A percentile compares a stretch with the other conserved stretches of the same genome.
Evolutionary conservation across 257 asterid species (phyloP).

Genomic region (Penstemon newberryi): DNA sequence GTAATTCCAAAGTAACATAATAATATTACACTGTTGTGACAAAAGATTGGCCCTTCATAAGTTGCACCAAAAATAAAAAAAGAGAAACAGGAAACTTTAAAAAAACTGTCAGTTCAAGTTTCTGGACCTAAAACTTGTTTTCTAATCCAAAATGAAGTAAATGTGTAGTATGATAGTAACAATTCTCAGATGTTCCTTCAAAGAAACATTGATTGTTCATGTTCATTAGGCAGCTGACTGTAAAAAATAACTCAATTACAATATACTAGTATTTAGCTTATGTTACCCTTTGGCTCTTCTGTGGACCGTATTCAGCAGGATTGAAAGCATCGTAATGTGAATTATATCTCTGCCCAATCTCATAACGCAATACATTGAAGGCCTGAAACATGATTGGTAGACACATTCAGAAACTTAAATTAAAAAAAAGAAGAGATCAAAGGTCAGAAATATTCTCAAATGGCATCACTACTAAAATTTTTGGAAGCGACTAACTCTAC

Average conservation of each 20-base stretch:
- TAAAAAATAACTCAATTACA: neutral
- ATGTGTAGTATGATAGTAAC: neutral
- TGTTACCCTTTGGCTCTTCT: constrained; percentile 89
- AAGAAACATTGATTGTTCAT: neutral
- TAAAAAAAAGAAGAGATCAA: constrained; percentile 13
- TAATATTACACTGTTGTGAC: neutral
- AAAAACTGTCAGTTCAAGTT: neutral
- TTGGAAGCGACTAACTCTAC: constrained; percentile 1
- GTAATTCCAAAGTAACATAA: constrained; percentile 17
- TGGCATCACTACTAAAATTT: neutral
- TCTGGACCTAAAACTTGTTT: constrained; percentile 14
- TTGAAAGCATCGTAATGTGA: constrained; percentile 91
- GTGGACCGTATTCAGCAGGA: constrained; percentile 94
- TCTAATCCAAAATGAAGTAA: neutral
- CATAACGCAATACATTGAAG: constrained; percentile 83
- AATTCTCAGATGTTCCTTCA: neutral
- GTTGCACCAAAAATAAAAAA: constrained; percentile 1
- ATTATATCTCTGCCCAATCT: constrained; percentile 82
- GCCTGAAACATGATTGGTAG: constrained; percentile 55
- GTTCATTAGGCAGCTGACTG: neutral
- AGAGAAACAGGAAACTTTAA: neutral
- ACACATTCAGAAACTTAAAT: constrained; percentile 21
- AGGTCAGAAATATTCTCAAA: neutral
- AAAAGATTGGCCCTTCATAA: neutral
- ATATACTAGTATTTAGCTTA: constrained; percentile 3